A percentile compares a stretch with the other conserved stretches of the same genome.
phyloP scores from a whole-genome alignment of 2,329 filamentous ascomycete species.

The Teratosphaeria epicoccoides region DNA sequence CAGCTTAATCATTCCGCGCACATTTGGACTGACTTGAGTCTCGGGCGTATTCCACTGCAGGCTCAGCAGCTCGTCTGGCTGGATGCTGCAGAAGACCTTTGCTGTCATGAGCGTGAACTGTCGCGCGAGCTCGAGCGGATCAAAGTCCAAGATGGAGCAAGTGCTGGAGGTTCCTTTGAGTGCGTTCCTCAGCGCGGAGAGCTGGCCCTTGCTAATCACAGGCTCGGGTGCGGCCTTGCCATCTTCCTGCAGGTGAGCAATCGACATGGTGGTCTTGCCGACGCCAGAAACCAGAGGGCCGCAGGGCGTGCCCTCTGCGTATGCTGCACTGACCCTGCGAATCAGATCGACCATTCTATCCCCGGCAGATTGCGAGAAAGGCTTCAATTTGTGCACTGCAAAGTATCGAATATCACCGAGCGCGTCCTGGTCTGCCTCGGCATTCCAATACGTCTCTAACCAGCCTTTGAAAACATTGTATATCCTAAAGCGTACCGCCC shows the following conservation, averaged over 20 bases:
- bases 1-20: conserved; percentile 84
- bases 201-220: conserved; percentile 64
- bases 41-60: conserved; percentile 91
- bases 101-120: conserved; percentile 92
- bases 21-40: conserved; percentile 69
- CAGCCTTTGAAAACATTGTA: conserved; percentile 97
- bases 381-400: conserved; percentile 59
- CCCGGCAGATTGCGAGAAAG: conserved; percentile 63
- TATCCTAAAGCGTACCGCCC: conserved; percentile 72
- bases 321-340: conserved; percentile 60
- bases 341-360: conserved; percentile 71
- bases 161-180: conserved; percentile 54
- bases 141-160: conserved; percentile 78
- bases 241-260: conserved; percentile 46
- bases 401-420: conserved; percentile 69
- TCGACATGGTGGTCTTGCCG: conserved; percentile 73
- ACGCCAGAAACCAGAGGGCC: conserved; percentile 65
- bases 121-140: conserved; percentile 78
- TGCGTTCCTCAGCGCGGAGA: conserved; percentile 61
- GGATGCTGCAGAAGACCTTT: conserved; percentile 78
- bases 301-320: conserved; percentile 25
- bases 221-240: conserved; percentile 47
- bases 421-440: conserved; percentile 66
- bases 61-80: conserved; percentile 81
- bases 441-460: conserved; percentile 91